Conservation (phyloP, 768 basidiomycete species). For the Candolleomyces eurysporus region DNA sequence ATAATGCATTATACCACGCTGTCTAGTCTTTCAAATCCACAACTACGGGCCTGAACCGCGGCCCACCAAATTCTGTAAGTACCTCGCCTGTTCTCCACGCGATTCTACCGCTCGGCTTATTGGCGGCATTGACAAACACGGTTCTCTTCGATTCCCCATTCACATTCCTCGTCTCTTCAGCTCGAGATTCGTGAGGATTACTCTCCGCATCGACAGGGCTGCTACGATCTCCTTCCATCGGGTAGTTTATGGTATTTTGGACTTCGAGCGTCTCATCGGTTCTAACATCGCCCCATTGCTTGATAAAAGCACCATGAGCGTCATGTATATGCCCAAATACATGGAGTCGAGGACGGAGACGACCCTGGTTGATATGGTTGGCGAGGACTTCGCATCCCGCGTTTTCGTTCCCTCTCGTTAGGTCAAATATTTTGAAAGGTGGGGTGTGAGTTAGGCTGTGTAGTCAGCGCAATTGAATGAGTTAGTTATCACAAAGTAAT, state of each 20-base stretch:
- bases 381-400: conserved; percentile 53
- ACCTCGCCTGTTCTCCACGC: conserved; percentile 18
- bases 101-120: conserved; percentile 30
- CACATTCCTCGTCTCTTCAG: background rate
- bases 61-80: conserved; percentile 31
- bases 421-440: conserved; percentile 50
- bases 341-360: conserved; percentile 42
- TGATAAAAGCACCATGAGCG: conserved; percentile 45
- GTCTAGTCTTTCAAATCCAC: conserved; percentile 39
- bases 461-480: too few species aligned
- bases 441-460: conserved; percentile 55
- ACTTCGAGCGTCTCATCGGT: conserved; percentile 16
- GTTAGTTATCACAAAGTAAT: too few species aligned
- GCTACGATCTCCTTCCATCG: background rate
- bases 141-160: conserved; percentile 21
- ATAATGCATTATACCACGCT: too few species aligned
- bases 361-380: conserved; percentile 29
- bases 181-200: too few species aligned
- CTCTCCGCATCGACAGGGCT: background rate
- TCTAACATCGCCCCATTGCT: conserved; percentile 28
- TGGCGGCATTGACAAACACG: conserved; percentile 47
- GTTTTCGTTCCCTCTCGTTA: conserved; percentile 27
- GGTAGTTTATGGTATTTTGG: conserved; percentile 18
- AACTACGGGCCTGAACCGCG: conserved; percentile 41
- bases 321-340: conserved; percentile 73